Evolutionary conservation across 2,329 filamentous ascomycete genomes (phyloP).

Genomic region (Plectosphaerella cucumerina): DNA sequence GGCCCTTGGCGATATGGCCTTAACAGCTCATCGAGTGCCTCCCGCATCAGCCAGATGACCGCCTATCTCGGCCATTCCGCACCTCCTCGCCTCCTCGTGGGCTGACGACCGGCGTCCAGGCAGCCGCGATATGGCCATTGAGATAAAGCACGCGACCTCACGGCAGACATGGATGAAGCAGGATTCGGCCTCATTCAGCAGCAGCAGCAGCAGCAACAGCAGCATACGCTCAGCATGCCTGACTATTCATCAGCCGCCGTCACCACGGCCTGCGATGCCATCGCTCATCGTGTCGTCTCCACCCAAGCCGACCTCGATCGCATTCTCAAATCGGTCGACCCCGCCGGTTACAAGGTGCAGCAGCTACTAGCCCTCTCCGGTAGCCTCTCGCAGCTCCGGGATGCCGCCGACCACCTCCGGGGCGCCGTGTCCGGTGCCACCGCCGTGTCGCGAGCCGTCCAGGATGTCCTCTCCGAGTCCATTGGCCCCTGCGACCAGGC

Average conservation of each 20-base stretch:
- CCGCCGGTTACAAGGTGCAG: constrained; percentile 8
- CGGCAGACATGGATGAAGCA: too few relatives aligned
- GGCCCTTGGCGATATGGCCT: too few relatives aligned
- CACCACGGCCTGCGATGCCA: constrained; percentile 22
- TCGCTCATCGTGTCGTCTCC: constrained; percentile 24
- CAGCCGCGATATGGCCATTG: too few relatives aligned
- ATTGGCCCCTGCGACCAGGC: constrained; percentile 23
- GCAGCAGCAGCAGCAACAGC: too few relatives aligned
- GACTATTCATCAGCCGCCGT: constrained; percentile 6
- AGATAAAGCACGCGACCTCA: too few relatives aligned
- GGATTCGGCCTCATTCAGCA: too few relatives aligned
- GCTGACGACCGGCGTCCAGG: too few relatives aligned
- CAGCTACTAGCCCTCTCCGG: constrained; percentile 17
- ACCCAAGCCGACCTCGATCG: constrained; percentile 23
- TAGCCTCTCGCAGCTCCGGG: constrained; percentile 20
- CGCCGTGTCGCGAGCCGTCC: constrained; percentile 22
- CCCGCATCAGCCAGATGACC: too few relatives aligned
- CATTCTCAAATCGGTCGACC: constrained; percentile 14
- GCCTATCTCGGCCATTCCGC: too few relatives aligned
- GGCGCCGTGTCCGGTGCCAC: constrained; percentile 16
- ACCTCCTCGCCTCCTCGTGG: too few relatives aligned
- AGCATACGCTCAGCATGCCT: too few relatives aligned
- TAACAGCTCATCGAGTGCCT: too few relatives aligned
- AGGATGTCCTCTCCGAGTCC: constrained; percentile 19
- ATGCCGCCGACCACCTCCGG: constrained; percentile 19